These are phyloP conservation scores for Kuraishia molischiana DNA, from an alignment of 805 yeast species.

Conservation along the genomic window DNA sequence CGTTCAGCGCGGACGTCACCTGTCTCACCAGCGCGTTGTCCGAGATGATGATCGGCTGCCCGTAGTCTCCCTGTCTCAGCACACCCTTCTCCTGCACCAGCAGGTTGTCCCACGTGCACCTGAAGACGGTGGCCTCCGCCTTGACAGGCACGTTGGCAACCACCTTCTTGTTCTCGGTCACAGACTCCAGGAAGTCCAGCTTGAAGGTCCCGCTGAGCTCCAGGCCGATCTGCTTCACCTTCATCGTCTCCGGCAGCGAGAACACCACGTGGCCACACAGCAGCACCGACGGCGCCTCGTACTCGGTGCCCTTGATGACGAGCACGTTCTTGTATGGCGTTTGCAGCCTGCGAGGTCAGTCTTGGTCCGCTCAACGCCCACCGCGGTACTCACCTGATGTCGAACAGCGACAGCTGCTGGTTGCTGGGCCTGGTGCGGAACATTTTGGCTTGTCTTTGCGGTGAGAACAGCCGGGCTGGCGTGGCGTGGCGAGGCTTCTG, in stretches of 20 bases:
- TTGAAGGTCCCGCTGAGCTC: constrained; percentile 31
- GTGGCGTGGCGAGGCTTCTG: neutral
- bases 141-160: constrained; percentile 21
- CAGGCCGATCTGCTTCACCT: constrained; percentile 27
- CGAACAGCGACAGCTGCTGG: constrained; percentile 12
- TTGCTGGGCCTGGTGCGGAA: constrained; percentile 3
- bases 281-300: constrained; percentile 31
- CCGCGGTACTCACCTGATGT: constrained; percentile 16
- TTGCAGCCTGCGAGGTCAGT: constrained; percentile 9
- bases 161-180: constrained; percentile 17
- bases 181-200: constrained; percentile 28
- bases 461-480: neutral
- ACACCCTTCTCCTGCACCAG: constrained; percentile 28
- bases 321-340: constrained; percentile 30
- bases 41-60: constrained; percentile 14
- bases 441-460: neutral
- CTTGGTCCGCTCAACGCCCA: too few relatives aligned
- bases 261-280: constrained; percentile 39
- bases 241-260: constrained; percentile 30
- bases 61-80: constrained; percentile 30
- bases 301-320: constrained; percentile 31
- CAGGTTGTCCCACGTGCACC: constrained; percentile 39
- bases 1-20: constrained; percentile 7
- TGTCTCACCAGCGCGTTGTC: neutral
- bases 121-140: constrained; percentile 28